Percentiles rank a stretch among this genome's conserved stretches.
phyloP scores from a whole-genome alignment of 306 rosid species.

The Castanopsis chinensis region DNA sequence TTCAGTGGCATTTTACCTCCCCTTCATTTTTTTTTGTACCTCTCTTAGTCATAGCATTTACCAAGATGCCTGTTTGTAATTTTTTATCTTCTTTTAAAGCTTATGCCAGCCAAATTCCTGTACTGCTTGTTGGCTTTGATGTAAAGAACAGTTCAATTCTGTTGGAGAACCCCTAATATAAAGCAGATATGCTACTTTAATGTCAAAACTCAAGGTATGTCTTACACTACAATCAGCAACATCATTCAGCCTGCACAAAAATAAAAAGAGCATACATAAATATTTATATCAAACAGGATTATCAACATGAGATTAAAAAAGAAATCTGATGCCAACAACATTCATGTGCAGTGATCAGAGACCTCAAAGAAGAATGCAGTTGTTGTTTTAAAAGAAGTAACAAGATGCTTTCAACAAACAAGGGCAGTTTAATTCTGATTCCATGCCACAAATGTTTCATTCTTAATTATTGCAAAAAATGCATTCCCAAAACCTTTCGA shows the following conservation, averaged over 20 bases:
- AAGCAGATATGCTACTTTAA: background rate
- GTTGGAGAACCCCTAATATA: background rate
- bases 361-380: background rate
- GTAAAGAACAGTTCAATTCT: background rate
- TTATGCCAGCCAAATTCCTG: background rate
- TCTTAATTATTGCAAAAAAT: too few relatives aligned
- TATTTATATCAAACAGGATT: background rate
- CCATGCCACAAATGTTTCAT: too few relatives aligned
- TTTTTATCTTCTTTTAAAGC: background rate
- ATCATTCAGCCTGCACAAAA: constrained; percentile 3
- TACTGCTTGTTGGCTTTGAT: background rate
- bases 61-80: too few relatives aligned
- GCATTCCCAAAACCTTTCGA: accelerated
- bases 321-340: background rate
- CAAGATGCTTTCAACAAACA: too few relatives aligned
- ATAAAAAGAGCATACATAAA: background rate
- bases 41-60: too few relatives aligned
- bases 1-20: background rate
- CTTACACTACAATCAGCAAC: background rate
- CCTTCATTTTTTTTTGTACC: background rate
- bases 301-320: background rate
- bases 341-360: background rate
- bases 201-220: background rate
- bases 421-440: too few relatives aligned
- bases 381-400: background rate